Evolutionary conservation across 495 filamentous ascomycete species (phyloP).

Genomic region (Penicillium odoratum): DNA sequence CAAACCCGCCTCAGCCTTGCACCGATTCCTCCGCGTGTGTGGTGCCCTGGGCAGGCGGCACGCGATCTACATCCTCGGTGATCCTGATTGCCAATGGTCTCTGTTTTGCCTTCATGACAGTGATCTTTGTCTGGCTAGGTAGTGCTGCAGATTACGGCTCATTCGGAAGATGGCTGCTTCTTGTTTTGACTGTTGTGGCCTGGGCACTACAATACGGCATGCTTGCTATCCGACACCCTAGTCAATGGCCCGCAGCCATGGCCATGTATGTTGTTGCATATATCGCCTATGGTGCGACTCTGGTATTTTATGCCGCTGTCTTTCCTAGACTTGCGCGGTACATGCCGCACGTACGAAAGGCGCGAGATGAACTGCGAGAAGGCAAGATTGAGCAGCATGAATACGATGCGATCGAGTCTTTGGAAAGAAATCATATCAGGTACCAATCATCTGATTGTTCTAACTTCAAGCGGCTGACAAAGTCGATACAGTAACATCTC

Average conservation of each 20-base stretch:
- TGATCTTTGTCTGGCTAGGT: conserved; percentile 50
- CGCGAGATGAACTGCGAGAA: conserved; percentile 45
- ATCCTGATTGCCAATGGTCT: conserved; percentile 52
- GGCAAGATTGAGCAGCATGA: conserved; percentile 41
- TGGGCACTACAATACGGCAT: conserved; percentile 52
- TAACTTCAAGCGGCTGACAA: not conserved
- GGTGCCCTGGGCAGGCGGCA: conserved; percentile 46
- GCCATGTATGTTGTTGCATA: conserved; percentile 49
- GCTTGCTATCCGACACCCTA: conserved; percentile 43
- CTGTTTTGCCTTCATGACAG: conserved; percentile 51
- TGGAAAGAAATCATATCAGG: conserved; percentile 52
- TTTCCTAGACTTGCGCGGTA: conserved; percentile 49
- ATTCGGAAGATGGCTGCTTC: conserved; percentile 50
- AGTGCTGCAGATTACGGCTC: conserved; percentile 52
- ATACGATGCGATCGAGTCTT: conserved; percentile 49
- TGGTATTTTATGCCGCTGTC: conserved; percentile 52
- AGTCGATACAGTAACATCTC: conserved; percentile 37
- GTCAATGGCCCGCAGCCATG: conserved; percentile 51
- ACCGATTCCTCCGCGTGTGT: conserved; percentile 46
- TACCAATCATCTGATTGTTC: conserved; percentile 5
- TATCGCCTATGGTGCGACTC: conserved; percentile 46
- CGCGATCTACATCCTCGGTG: conserved; percentile 45
- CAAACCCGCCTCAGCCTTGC: conserved; percentile 39
- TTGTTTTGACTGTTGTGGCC: conserved; percentile 46
- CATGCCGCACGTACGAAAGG: conserved; percentile 49